Conservation (phyloP, 2,329 filamentous ascomycete genomes). For the Cladobotryum mycophilum region DNA sequence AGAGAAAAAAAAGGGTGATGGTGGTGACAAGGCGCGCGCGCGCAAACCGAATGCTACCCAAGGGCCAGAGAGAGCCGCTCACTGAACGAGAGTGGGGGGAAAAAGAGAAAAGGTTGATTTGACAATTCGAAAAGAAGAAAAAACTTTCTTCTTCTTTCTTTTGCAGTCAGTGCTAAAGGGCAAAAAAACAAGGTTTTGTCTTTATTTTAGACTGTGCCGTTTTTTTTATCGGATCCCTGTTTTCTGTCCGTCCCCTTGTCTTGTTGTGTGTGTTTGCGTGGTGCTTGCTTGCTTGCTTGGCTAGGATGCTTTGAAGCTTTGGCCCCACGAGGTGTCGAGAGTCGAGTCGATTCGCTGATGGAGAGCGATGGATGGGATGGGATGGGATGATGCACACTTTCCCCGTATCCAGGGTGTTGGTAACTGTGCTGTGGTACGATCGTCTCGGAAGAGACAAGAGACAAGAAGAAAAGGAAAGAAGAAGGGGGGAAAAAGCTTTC, state of each 20-base stretch:
- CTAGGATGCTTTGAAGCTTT: background rate
- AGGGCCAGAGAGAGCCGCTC: no score
- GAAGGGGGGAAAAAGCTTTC: background rate
- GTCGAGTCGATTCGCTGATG: conserved; percentile 9
- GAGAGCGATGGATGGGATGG: background rate
- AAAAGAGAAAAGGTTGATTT: background rate
- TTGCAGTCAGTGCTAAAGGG: background rate
- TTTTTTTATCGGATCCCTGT: background rate
- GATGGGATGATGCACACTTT: background rate
- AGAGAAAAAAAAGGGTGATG: no score
- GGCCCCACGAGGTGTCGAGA: conserved; percentile 11
- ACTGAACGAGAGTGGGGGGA: background rate
- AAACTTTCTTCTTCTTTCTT: no score
- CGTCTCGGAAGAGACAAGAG: no score
- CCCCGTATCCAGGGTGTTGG: no score
- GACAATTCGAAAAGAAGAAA: background rate
- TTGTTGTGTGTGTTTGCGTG: background rate
- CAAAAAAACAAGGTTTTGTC: background rate
- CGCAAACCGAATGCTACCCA: no score
- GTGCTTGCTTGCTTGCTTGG: background rate
- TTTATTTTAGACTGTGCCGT: background rate
- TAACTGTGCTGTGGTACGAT: no score
- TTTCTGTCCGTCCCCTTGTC: background rate
- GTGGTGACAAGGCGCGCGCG: no score
- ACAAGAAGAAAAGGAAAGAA: background rate